Conservation (phyloP, 2,329 filamentous ascomycete species). For the Fusarium sp. region DNA sequence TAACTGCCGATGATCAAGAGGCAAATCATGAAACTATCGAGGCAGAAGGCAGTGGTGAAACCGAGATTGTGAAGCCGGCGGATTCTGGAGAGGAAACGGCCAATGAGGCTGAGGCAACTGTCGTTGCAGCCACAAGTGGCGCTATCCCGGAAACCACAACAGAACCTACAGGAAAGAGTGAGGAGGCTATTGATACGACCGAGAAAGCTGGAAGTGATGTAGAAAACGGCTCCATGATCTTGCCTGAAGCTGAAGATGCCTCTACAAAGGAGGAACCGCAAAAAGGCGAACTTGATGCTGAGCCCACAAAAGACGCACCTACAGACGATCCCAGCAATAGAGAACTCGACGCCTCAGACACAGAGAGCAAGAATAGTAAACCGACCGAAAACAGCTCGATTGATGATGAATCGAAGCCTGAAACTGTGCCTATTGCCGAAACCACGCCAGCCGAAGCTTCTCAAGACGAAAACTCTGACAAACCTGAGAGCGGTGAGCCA, state of each 20-base stretch:
- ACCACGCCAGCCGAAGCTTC: neutral
- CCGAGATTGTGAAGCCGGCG: neutral
- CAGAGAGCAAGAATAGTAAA: neutral
- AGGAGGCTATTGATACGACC: slow-evolving; percentile 2
- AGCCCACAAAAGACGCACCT: neutral
- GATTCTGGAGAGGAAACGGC: neutral
- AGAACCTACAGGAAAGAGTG: neutral
- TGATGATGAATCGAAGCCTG: neutral
- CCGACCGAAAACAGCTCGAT: neutral
- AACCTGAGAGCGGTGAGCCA: neutral
- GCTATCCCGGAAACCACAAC: neutral
- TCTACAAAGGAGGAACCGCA: neutral
- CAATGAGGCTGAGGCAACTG: neutral
- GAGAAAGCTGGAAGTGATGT: neutral
- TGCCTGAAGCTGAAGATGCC: neutral
- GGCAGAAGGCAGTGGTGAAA: neutral
- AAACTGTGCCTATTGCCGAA: neutral
- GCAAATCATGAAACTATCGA: neutral
- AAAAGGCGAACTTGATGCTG: neutral
- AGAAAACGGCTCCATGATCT: neutral
- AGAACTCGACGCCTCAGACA: neutral
- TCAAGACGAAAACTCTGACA: neutral
- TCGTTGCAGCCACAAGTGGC: neutral
- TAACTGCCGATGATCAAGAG: neutral
- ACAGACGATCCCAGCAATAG: neutral